These are phyloP conservation scores for Acmispon strigosus DNA, from an alignment of 306 rosid species.

Conservation along the genomic window DNA sequence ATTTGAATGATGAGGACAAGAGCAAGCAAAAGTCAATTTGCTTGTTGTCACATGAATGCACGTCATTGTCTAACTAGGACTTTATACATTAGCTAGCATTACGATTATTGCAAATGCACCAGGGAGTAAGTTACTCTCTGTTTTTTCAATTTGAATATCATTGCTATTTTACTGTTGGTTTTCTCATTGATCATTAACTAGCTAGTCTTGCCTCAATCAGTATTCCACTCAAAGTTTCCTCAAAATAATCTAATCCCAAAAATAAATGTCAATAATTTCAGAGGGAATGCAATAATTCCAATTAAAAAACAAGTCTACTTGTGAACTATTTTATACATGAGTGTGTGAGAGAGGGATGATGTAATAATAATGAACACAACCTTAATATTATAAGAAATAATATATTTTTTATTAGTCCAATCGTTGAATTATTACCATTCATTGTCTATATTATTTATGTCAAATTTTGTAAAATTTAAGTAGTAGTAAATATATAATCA, in stretches of 20 bases:
- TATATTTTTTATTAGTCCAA: too few species aligned
- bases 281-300: not conserved
- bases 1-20: not conserved
- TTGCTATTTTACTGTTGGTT: not conserved
- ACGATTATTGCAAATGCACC: not conserved
- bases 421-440: too few species aligned
- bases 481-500: too few species aligned
- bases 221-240: not conserved
- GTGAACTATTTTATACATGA: too few species aligned
- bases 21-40: not conserved
- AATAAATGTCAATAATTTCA: not conserved
- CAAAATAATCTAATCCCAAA: not conserved
- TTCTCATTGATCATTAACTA: not conserved
- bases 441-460: too few species aligned
- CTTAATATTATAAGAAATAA: too few species aligned
- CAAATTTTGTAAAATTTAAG: too few species aligned
- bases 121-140: not conserved
- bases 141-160: not conserved
- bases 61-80: not conserved
- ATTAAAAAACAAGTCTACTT: not conserved
- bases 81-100: not conserved
- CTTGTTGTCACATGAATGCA: conserved; percentile 9
- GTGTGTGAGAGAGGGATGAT: too few species aligned
- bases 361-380: too few species aligned
- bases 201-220: not conserved